Evolutionary conservation across 306 rosid species (phyloP), one percentile per base, ranked within the genome.

Genomic region (Rosa lucieae): DNA sequence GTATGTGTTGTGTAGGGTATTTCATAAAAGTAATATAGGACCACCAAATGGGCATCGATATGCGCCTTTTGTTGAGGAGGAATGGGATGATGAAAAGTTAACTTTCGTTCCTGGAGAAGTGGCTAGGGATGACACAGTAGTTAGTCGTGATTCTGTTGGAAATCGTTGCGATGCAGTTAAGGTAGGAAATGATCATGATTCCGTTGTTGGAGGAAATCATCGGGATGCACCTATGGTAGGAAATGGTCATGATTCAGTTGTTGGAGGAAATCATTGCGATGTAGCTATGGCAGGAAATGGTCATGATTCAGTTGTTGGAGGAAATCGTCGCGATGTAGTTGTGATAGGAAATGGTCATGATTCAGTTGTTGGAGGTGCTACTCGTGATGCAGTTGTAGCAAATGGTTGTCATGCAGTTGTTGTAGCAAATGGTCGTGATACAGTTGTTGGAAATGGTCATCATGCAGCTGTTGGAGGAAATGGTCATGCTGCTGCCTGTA

Each of bases 21-120:
- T 96, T 89, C 99, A 93, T 90, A 96, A 93, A 87, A 96, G 92
- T 87, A 96, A 96, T 87, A 93, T 95, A 55, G 98, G 99, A 65
- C 99, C 99, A 65, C 99, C 99, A 0, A 95, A 91, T 82, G 98
- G 99, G 81, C 98, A 95, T 78, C 93, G 99, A 0, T 95, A 95
- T 90, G 99, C 99, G 0, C 98, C 99, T 81, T 96, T 96, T 81
- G 47, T 96, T 67, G 99, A 96, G 87, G 96, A 93, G 83, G 99
- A 96, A 78, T 96, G 99, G 99, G 98, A 96, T 47, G 96, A 93
- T 58, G 84, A 76, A 53, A 80, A 82, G 44, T 73, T 85, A 2
- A 86, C 85, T 59, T 72, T 91, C 84, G 76, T 95, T 82, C 96
- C 93, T 10, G 92, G 99, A 83, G 85, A 83, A 23, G 87, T 82